Percentiles rank a stretch among this genome's conserved stretches.
phyloP scores from a whole-genome alignment of 768 basidiomycete genomes.

The Tylopilus sp. region DNA sequence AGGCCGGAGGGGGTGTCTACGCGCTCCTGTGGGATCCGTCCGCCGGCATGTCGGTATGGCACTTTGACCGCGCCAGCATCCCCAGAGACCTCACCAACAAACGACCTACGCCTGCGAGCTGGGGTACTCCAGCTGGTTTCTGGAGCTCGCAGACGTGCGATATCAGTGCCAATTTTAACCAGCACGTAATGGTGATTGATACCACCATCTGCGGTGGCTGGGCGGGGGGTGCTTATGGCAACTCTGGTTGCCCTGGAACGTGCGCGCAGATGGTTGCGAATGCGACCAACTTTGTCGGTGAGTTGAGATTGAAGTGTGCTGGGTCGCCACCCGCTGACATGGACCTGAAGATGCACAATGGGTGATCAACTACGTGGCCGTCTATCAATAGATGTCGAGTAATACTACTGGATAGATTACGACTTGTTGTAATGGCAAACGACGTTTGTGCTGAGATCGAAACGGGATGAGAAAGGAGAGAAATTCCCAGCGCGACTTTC shows the following conservation, averaged over 20 bases:
- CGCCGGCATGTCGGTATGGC: conserved; percentile 53
- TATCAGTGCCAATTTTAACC: conserved; percentile 46
- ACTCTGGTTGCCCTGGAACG: conserved; percentile 39
- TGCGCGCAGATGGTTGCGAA: conserved; percentile 50
- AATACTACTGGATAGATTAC: background rate
- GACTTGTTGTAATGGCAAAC: too few species aligned
- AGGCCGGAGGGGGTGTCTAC: conserved; percentile 48
- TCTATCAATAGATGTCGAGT: conserved; percentile 37
- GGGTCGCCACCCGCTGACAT: conserved; percentile 8
- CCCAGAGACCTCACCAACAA: conserved; percentile 48
- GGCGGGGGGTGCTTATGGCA: conserved; percentile 24
- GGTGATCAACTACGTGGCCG: conserved; percentile 54
- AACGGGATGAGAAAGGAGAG: conserved; percentile 24
- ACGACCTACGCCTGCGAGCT: conserved; percentile 44
- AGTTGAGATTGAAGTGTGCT: conserved; percentile 8
- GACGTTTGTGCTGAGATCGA: background rate
- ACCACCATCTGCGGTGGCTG: conserved; percentile 34
- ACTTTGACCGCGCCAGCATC: conserved; percentile 49
- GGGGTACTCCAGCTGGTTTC: conserved; percentile 52
- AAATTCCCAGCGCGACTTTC: conserved; percentile 29
- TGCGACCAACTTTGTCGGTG: conserved; percentile 51
- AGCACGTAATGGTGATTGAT: conserved; percentile 47
- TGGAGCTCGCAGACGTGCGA: conserved; percentile 50
- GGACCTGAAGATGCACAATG: conserved; percentile 46
- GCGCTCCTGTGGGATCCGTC: conserved; percentile 50